Evolutionary conservation across 2,329 filamentous ascomycete species (phyloP).

Genomic region (Phyllosticta citriasiana): DNA sequence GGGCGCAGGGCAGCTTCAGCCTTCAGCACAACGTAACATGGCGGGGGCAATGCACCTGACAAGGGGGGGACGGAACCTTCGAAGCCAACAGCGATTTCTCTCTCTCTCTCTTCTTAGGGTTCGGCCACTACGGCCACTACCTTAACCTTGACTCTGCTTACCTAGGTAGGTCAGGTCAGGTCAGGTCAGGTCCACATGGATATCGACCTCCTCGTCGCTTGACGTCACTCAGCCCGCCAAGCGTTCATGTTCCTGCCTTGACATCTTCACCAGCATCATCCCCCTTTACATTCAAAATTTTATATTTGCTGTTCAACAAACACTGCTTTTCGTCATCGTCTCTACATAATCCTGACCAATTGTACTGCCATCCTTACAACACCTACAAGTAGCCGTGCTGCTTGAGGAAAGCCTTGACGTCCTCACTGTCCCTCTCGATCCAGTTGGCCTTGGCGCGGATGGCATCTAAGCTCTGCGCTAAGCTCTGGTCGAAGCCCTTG

Average conservation of each 20-base stretch:
- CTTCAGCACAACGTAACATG: neutral
- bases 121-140: neutral
- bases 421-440: slow-evolving; percentile 64
- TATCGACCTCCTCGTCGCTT: neutral
- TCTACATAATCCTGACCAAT: neutral
- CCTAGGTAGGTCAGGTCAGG: too few relatives aligned
- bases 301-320: neutral
- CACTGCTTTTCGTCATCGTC: neutral
- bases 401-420: slow-evolving; percentile 66
- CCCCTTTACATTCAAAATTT: neutral
- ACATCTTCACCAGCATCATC: neutral
- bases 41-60: neutral
- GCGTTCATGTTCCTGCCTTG: neutral
- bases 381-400: slow-evolving; percentile 49
- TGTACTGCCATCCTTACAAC: neutral
- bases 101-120: neutral
- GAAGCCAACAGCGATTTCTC: neutral
- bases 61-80: neutral
- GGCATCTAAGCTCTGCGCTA: slow-evolving; percentile 82
- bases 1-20: neutral
- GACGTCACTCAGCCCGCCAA: neutral
- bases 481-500: slow-evolving; percentile 75
- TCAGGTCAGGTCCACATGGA: too few relatives aligned
- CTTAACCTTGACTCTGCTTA: neutral
- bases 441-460: slow-evolving; percentile 78